These are phyloP conservation scores for Tremellales sp. DNA, from an alignment of 1,284 basidiomycete genomes.

Conservation along the genomic window DNA sequence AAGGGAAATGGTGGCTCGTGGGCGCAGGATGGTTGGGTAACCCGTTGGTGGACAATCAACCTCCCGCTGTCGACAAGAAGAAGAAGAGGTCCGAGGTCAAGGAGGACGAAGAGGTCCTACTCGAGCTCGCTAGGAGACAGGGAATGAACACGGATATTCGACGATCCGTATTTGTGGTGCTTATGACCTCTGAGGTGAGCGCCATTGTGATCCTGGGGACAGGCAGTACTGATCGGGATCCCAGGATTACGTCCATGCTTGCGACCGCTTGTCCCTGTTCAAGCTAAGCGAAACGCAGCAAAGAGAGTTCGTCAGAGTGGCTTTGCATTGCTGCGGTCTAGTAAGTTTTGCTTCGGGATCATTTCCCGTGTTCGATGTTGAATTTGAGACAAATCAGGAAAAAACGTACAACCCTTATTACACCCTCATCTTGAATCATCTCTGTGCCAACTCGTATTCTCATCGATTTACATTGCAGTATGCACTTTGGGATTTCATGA, in stretches of 20 bases:
- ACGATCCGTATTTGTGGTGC: slow-evolving; percentile 80
- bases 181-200: slow-evolving; percentile 88
- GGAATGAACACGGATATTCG: slow-evolving; percentile 99
- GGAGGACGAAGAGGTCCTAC: slow-evolving; percentile 56
- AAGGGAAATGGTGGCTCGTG: slow-evolving; percentile 98
- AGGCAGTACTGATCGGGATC: not conserved
- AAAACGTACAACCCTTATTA: slow-evolving; percentile 95
- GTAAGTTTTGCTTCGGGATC: slow-evolving; percentile 52
- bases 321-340: slow-evolving; percentile 89
- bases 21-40: slow-evolving; percentile 95
- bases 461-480: slow-evolving; percentile 93
- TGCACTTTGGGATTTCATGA: slow-evolving; percentile 93
- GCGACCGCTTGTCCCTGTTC: slow-evolving; percentile 75
- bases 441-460: slow-evolving; percentile 52
- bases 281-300: slow-evolving; percentile 86
- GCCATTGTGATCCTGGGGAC: not conserved
- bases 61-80: slow-evolving; percentile 6
- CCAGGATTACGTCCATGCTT: slow-evolving; percentile 91
- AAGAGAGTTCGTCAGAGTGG: slow-evolving; percentile 86
- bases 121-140: slow-evolving; percentile 81
- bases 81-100: slow-evolving; percentile 11
- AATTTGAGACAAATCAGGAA: slow-evolving; percentile 58
- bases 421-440: slow-evolving; percentile 73
- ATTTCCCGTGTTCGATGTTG: not conserved
- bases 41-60: slow-evolving; percentile 64